A percentile compares a stretch with the other conserved stretches of the same genome.
Evolutionary conservation across 805 yeast genomes (phyloP).

Genomic region (Candida argentea): DNA sequence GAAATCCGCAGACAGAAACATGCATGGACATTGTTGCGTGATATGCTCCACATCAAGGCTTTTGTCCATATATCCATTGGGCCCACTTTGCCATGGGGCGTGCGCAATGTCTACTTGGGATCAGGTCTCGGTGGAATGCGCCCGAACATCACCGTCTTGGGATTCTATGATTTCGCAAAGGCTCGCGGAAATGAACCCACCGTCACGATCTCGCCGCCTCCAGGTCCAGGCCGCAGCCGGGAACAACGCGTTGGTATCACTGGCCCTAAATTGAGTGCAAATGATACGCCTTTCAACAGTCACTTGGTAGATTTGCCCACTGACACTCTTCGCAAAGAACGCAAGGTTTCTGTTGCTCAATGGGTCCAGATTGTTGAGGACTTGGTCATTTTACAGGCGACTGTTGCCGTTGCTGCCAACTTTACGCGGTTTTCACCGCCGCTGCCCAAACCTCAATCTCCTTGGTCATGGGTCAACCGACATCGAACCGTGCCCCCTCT

Average conservation of each 20-base stretch:
- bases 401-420: conserved; percentile 90
- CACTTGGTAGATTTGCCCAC: conserved; percentile 47
- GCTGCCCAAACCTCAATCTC: conserved; percentile 11
- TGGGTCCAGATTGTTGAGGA: conserved; percentile 95
- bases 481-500: conserved; percentile 5
- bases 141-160: conserved; percentile 89
- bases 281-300: conserved; percentile 9
- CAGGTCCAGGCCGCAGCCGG: too few relatives aligned
- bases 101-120: conserved; percentile 81
- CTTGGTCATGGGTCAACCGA: too few relatives aligned
- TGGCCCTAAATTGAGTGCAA: too few relatives aligned
- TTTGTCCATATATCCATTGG: conserved; percentile 90
- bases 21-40: conserved; percentile 82
- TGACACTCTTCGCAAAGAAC: conserved; percentile 64
- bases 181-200: conserved; percentile 26
- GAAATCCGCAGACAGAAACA: conserved; percentile 64
- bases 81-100: conserved; percentile 89
- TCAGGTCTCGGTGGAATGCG: conserved; percentile 98
- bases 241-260: too few relatives aligned
- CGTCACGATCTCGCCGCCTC: conserved; percentile 6
- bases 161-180: conserved; percentile 63
- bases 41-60: conserved; percentile 71
- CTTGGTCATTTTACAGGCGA: conserved; percentile 74
- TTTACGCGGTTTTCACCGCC: conserved; percentile 67
- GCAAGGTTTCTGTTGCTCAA: conserved; percentile 57